These are phyloP conservation scores for Coprinellus micaceus DNA, from an alignment of 768 basidiomycete species.

Conservation along the genomic window DNA sequence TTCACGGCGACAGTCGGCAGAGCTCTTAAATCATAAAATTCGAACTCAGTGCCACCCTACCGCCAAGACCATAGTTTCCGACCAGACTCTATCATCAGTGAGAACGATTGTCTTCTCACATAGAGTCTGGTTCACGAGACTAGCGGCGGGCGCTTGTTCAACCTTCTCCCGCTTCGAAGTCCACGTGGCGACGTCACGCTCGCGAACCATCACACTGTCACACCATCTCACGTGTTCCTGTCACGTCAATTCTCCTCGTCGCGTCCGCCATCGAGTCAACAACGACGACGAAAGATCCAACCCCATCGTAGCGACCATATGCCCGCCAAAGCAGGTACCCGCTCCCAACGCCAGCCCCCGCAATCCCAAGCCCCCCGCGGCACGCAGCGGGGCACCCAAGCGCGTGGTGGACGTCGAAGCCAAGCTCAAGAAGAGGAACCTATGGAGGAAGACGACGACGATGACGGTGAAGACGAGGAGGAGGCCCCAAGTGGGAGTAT, in stretches of 20 bases:
- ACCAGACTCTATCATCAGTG: not conserved
- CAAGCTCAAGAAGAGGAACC: slow-evolving; percentile 4
- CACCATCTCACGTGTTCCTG: no score
- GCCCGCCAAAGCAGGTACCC: slow-evolving; percentile 8
- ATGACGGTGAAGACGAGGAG: slow-evolving; percentile 11
- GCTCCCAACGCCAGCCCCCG: slow-evolving; percentile 1
- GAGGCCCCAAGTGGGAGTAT: slow-evolving; percentile 2
- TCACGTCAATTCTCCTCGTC: no score
- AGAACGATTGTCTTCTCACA: not conserved
- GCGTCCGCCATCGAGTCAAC: not conserved
- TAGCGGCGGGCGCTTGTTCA: no score
- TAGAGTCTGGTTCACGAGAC: no score
- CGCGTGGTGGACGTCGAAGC: not conserved
- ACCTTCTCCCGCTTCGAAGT: no score
- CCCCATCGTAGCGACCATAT: not conserved
- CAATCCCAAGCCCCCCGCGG: slow-evolving; percentile 2
- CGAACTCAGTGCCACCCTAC: not conserved
- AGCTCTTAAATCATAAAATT: not conserved
- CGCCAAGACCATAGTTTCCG: not conserved
- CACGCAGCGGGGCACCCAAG: slow-evolving; percentile 4
- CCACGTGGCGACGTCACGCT: no score
- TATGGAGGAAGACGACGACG: slow-evolving; percentile 1
- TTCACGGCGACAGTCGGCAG: not conserved
- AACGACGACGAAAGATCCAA: not conserved
- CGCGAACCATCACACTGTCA: no score